Conservation (phyloP, 2,329 filamentous ascomycete species). For the Ophiostoma triangulosporum region DNA sequence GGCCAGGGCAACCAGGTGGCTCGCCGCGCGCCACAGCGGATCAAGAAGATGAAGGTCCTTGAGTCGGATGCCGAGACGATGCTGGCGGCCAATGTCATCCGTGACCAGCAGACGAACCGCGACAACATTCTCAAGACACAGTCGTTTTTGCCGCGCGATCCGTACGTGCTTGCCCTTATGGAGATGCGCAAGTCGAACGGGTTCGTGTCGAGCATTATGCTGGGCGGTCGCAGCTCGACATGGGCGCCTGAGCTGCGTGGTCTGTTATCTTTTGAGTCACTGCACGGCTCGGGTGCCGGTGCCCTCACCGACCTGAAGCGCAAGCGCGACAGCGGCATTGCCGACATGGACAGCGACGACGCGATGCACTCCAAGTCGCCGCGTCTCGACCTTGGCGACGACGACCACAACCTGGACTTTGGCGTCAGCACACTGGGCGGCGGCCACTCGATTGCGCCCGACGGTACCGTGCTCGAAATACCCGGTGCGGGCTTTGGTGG, state of each 20-base stretch:
- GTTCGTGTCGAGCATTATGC: slow-evolving; percentile 78
- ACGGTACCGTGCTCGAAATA: slow-evolving; percentile 53
- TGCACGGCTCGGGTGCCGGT: slow-evolving; percentile 36
- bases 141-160: slow-evolving; percentile 75
- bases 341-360: slow-evolving; percentile 54
- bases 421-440: slow-evolving; percentile 34
- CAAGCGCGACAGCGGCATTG: slow-evolving; percentile 80
- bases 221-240: slow-evolving; percentile 59
- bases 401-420: slow-evolving; percentile 23
- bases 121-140: slow-evolving; percentile 74
- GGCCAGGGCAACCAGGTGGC: slow-evolving; percentile 31
- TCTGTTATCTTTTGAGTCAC: slow-evolving; percentile 76
- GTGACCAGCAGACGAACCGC: slow-evolving; percentile 72
- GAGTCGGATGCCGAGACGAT: slow-evolving; percentile 70
- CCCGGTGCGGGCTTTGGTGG: slow-evolving; percentile 33
- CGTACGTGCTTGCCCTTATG: slow-evolving; percentile 73
- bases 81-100: slow-evolving; percentile 64
- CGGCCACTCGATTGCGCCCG: slow-evolving; percentile 39
- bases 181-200: slow-evolving; percentile 84
- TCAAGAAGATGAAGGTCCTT: slow-evolving; percentile 65
- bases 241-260: slow-evolving; percentile 90
- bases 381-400: slow-evolving; percentile 53
- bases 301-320: slow-evolving; percentile 71
- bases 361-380: slow-evolving; percentile 53
- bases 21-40: slow-evolving; percentile 57